These are phyloP conservation scores for Coffea eugenioides DNA, from an alignment of 257 asterid species.

Conservation along the genomic window DNA sequence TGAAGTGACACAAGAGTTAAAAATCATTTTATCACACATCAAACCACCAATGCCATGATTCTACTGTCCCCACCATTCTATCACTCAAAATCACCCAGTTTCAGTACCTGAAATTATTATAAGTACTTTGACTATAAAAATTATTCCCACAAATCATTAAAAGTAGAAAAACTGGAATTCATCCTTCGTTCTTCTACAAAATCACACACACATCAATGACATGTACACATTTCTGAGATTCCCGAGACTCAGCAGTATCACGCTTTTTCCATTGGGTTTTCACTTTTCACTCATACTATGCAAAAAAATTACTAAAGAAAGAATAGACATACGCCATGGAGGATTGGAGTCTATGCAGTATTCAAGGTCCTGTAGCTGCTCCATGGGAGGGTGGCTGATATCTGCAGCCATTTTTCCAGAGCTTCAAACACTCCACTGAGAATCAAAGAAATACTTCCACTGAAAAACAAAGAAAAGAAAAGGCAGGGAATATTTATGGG, in stretches of 20 bases:
- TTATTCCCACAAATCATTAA: neutral
- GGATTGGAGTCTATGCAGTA: slow-evolving; percentile 97
- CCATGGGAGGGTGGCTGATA: slow-evolving; percentile 86
- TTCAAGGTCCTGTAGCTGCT: slow-evolving; percentile 92
- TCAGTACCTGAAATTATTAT: neutral
- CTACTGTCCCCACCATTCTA: neutral
- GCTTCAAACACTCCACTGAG: slow-evolving; percentile 18
- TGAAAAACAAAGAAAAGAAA: neutral
- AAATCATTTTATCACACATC: neutral
- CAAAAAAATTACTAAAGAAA: neutral
- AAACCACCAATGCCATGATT: neutral
- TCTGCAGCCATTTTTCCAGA: slow-evolving; percentile 52
- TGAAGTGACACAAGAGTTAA: neutral
- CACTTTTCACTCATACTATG: neutral
- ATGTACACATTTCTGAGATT: neutral
- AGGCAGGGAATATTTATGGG: slow-evolving; percentile 13
- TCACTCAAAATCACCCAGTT: neutral
- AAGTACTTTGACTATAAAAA: neutral
- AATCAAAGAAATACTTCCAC: slow-evolving; percentile 19
- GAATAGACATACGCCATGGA: slow-evolving; percentile 72
- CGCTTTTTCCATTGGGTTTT: neutral
- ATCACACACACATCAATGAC: slow-evolving; percentile 12
- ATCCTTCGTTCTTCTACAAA: neutral
- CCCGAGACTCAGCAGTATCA: neutral
- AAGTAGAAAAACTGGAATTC: neutral